Conservation (phyloP, 176 grass and related monocot genomes). For the Phyllostachys edulis region DNA sequence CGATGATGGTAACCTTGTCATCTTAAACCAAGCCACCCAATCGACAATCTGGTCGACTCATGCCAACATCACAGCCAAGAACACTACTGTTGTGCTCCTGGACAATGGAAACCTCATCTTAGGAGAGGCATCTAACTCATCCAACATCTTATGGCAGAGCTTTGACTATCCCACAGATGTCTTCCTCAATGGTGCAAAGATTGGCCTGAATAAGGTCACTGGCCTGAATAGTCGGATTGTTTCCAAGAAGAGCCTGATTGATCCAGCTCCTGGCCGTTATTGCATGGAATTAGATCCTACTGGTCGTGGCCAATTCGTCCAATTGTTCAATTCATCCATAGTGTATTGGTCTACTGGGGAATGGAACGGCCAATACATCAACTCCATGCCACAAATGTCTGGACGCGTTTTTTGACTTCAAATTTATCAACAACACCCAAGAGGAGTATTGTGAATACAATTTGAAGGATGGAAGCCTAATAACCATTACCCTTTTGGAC, state of each 20-base stretch:
- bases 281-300: constrained; percentile 39
- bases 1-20: constrained; percentile 39
- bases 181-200: constrained; percentile 24
- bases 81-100: constrained; percentile 33
- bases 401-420: not conserved
- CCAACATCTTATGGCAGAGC: constrained; percentile 51
- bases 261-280: constrained; percentile 47
- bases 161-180: constrained; percentile 53
- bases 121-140: constrained; percentile 8
- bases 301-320: constrained; percentile 10
- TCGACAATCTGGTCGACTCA: constrained; percentile 44
- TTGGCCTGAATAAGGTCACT: constrained; percentile 34
- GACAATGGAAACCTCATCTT: constrained; percentile 51
- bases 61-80: constrained; percentile 14
- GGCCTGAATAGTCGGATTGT: constrained; percentile 29
- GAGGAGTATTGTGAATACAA: constrained; percentile 31
- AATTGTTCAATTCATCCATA: constrained; percentile 32
- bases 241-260: constrained; percentile 39
- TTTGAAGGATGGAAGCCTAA: not conserved
- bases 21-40: constrained; percentile 33
- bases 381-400: constrained; percentile 32
- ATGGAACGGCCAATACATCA: constrained; percentile 60
- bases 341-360: constrained; percentile 25
- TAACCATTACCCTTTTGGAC: constrained; percentile 15
- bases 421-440: constrained; percentile 21